Evolutionary conservation across 352 stramenopile species (phyloP), one percentile per base, ranked within the genome.

Genomic region (Phytophthora capsici): DNA sequence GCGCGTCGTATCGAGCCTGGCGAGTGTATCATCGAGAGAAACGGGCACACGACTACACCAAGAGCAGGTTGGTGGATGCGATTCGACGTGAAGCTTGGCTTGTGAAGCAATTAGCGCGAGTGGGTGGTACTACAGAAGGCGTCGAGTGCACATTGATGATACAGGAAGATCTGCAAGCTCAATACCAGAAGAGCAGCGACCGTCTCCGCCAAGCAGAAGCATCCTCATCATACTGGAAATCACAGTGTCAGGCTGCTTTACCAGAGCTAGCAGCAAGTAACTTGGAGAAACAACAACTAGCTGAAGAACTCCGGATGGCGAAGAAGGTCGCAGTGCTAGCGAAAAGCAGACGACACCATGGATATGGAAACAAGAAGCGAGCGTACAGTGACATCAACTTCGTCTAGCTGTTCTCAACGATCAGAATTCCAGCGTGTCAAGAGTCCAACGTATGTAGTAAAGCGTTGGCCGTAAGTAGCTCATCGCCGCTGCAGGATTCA

Each of bases 401-500:
- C 22, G 30, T 34, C 23, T 59, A 20, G 53, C 10, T 23, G 16
- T 51, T 28, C 25, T 6, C 25, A 28, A 28, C 4, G 25, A 28
- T 28, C 25, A 28, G 4, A 41, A 54, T 4, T 55, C 30, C 47
- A 44, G 47, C 48, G 6, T 70, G 9, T 46, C 30, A 73, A 12
- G 46, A 61, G 19, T 79, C 66, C 16, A 90, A 65, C 16, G 81
- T 90, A 43, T 89, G 70, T 20, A 89, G 75, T 26, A 91, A 58
- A 26, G 80, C 63, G 47, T 90, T 85, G 0, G 75, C 77, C 6
- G 83, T 71, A 8, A 80, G 22, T 28, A 89, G 66, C 54, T 92
- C 84, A 48, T 90, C 73, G 1, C 59, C 65, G 14, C 59, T 75
- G 38, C 84, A 92, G 2, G 80, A 90, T 53, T 90, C 84, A 65